phyloP scores from a whole-genome alignment of 805 yeast species.

The Kuraishia ogatae region DNA sequence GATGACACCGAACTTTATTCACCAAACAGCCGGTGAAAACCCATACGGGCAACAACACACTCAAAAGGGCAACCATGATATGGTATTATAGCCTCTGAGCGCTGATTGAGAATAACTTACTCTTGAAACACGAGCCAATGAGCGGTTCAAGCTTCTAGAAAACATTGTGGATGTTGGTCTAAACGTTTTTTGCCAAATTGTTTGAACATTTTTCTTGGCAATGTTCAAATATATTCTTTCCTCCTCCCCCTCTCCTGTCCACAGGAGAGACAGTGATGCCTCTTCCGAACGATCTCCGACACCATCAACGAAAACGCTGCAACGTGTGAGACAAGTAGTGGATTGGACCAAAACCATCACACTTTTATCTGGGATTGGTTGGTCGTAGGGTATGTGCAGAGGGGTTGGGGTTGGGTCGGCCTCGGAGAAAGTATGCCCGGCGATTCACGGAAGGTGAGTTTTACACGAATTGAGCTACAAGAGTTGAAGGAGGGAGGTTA shows the following conservation, averaged over 20 bases:
- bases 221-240: neutral
- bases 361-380: neutral
- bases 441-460: neutral
- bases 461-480: neutral
- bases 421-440: neutral
- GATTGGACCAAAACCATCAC: neutral
- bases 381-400: neutral
- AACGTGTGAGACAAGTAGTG: neutral
- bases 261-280: neutral
- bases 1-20: too few species aligned
- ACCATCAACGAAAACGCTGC: neutral
- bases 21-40: too few species aligned
- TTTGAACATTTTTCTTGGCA: neutral
- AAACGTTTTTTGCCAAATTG: neutral
- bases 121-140: slow-evolving; percentile 6
- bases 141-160: slow-evolving; percentile 6
- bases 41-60: too few species aligned
- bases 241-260: neutral
- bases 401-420: neutral
- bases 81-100: neutral
- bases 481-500: neutral
- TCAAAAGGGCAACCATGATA: too few species aligned
- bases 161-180: slow-evolving; percentile 4
- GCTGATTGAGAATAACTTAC: neutral
- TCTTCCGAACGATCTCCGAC: neutral